phyloP scores from a whole-genome alignment of 116 monocot species.

The Papilionanthe hybrid region DNA sequence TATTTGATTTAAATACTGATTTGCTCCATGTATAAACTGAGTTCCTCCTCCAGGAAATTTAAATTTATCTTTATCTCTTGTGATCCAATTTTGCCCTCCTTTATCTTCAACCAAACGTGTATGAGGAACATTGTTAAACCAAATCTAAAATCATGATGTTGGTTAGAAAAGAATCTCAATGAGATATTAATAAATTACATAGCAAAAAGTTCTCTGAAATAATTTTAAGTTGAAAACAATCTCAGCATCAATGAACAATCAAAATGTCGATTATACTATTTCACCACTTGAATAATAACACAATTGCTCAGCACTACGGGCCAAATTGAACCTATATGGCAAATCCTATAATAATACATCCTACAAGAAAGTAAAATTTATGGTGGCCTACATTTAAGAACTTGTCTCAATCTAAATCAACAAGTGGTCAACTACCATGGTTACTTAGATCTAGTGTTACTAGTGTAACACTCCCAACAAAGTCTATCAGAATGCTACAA shows the following conservation, averaged over 20 bases:
- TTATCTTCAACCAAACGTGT: constrained; percentile 84
- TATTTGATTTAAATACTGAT: constrained; percentile 78
- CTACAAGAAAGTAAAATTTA: background rate
- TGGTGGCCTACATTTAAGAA: background rate
- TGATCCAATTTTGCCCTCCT: constrained; percentile 90
- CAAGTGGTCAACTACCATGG: background rate
- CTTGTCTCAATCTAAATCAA: background rate
- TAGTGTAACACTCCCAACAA: no score
- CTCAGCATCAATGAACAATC: background rate
- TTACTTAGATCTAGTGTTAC: background rate
- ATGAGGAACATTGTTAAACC: constrained; percentile 97
- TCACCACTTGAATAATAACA: background rate
- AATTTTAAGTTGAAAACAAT: background rate
- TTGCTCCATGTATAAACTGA: constrained; percentile 87
- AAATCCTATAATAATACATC: background rate
- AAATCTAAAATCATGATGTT: constrained; percentile 44
- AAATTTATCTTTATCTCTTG: constrained; percentile 57
- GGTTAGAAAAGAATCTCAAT: background rate
- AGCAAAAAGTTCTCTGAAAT: background rate
- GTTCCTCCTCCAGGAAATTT: constrained; percentile 93
- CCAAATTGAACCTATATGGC: background rate
- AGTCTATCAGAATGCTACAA: no score
- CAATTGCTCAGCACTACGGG: background rate
- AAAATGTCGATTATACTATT: background rate
- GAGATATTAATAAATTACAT: background rate